Evolutionary conservation across 176 grass and related monocot genomes (phyloP).

Genomic region (Zoysia japonica): DNA sequence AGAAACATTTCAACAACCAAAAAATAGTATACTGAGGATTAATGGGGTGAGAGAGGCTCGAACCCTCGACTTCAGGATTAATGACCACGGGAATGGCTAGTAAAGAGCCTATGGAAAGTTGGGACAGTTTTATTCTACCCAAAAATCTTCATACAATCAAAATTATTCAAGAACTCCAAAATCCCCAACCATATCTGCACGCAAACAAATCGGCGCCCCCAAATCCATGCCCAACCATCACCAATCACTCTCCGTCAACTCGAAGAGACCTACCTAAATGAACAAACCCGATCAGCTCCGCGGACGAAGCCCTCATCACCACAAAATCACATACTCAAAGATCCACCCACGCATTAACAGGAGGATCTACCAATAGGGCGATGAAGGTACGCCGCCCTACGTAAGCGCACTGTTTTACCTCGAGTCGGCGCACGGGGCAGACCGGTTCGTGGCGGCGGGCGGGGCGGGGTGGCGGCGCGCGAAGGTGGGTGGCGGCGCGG

Average conservation of each 20-base stretch:
- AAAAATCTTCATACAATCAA: not conserved
- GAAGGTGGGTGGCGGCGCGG: too few relatives aligned
- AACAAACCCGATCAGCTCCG: not conserved
- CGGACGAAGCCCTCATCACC: not conserved
- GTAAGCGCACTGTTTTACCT: too few relatives aligned
- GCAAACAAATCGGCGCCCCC: not conserved
- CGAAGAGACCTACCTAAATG: not conserved
- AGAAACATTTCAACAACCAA: not conserved
- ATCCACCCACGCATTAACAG: not conserved
- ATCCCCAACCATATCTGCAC: not conserved
- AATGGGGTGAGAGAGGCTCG: too few relatives aligned
- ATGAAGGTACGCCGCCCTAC: too few relatives aligned
- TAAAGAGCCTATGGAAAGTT: not conserved
- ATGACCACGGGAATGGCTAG: not conserved
- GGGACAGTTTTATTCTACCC: not conserved
- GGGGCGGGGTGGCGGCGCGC: too few relatives aligned
- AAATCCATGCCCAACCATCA: not conserved
- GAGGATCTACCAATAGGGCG: too few relatives aligned
- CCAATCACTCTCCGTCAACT: not conserved
- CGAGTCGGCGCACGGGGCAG: too few relatives aligned
- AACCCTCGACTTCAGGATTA: not conserved
- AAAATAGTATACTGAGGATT: not conserved
- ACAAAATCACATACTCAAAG: not conserved
- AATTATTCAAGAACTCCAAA: not conserved
- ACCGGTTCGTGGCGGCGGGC: too few relatives aligned